Base-by-base conservation (phyloP, 169 alveolate genomes). In the Babesia caballi region DNA sequence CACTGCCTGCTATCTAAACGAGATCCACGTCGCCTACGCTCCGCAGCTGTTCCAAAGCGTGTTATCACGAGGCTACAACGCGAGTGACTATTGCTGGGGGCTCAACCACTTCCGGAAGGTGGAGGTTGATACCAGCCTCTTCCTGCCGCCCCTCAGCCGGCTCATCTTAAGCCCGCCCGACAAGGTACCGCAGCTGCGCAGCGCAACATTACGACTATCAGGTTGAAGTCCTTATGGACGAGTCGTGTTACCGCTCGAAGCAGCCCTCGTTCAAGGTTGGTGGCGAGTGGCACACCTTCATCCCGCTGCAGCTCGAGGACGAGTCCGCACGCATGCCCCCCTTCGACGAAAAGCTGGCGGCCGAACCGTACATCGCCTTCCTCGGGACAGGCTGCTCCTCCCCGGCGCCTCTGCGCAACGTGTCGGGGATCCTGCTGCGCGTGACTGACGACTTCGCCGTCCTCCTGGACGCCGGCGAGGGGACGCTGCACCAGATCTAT, bases 351-450 rank as follows among this genome's bases (percentile, higher is more conserved):
- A n/a, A 12, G n/a, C 68, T 36, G 4, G 15, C 17, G 51, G 66
- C 41, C 4, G 52, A n/a, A 25, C 74, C 94, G 11, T 74, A 89
- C n/a, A 67, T 94, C 36, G 81, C 84, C 47, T 88, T 94, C 57
- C 93, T 94, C 52, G 97, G 97, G 19, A 94, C 97, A 4, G 96
- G 96, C 35, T 91, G 96, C 40, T 91, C 96, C 56, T 90, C 90
- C 53, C 97, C 97, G 5, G 90, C 96, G 17, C 93, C 93, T 54
- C 89, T 78, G 66, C 89, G 97, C 57, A 94, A 94, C 77, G 97
- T 94, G 19, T 83, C 96, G 11, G 94, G 95, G 0, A 88, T 88
- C 38, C 72, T 94, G 60, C 65, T 94, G 30, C 69, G 66, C 75
- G 25, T 30, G 21, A 15, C 57, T 25, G 41, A 19, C 7, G 41